A percentile compares a stretch with the other conserved stretches of the same genome.
Conservation (phyloP, 2,329 filamentous ascomycete species). For the Dothideomycetes sp. region DNA sequence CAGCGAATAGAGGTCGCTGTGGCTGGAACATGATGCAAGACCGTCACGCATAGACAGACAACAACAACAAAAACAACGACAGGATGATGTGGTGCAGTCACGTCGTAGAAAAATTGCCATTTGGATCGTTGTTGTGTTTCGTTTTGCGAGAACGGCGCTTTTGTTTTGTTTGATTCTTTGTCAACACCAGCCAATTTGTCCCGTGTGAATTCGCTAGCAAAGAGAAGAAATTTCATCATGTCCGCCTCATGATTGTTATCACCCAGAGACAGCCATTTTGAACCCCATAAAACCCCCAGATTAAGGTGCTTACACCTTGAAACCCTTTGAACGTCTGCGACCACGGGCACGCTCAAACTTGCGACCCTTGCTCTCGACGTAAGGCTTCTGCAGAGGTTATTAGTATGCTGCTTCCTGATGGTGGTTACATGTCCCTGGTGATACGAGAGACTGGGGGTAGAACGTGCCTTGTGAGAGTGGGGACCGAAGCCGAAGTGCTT, state of each 20-base stretch:
- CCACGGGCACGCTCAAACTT: constrained; percentile 99
- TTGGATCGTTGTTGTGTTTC: constrained; percentile 13
- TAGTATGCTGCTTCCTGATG: no score
- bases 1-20: no score
- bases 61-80: no score
- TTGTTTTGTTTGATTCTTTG: no score
- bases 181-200: constrained; percentile 12
- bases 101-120: constrained; percentile 13
- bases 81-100: no score
- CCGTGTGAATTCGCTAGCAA: constrained; percentile 14
- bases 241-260: constrained; percentile 13
- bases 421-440: no score
- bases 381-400: constrained; percentile 63
- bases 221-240: constrained; percentile 14
- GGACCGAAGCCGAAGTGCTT: constrained; percentile 99
- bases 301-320: constrained; percentile 97
- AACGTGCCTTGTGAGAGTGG: constrained; percentile 85
- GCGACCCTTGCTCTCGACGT: constrained; percentile 95
- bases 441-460: background rate
- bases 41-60: no score
- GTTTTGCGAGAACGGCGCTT: constrained; percentile 13
- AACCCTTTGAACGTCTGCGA: constrained; percentile 94
- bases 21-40: no score
- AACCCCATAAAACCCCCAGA: constrained; percentile 13
- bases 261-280: constrained; percentile 16